phyloP scores from a whole-genome alignment of 2,329 filamentous ascomycete genomes.

The Paecilomyces formosus region DNA sequence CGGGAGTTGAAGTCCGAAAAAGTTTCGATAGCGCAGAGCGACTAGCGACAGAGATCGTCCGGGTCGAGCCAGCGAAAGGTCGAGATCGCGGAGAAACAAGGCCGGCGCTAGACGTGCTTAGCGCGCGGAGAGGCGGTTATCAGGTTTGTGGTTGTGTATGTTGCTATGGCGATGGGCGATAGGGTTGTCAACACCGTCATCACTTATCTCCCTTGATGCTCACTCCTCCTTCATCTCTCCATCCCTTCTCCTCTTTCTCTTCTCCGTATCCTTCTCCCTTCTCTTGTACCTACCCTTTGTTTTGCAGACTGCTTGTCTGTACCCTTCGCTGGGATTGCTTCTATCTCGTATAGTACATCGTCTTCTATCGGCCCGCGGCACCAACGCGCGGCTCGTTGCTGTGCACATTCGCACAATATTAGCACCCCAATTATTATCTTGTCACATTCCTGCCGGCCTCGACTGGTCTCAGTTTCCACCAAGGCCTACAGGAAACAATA shows the following conservation, averaged over 20 bases:
- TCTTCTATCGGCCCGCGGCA: neutral
- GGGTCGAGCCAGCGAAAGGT: neutral
- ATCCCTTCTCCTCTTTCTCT: conserved; percentile 9
- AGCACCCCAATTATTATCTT: neutral
- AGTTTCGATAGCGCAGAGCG: neutral
- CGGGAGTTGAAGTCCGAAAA: neutral
- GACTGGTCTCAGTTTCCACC: neutral
- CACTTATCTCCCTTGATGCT: conserved; percentile 12
- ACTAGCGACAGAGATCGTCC: neutral
- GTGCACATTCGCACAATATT: neutral
- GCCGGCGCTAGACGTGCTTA: neutral
- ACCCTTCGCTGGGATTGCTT: conserved; percentile 8
- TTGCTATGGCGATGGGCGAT: neutral
- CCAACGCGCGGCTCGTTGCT: neutral
- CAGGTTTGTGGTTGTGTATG: neutral
- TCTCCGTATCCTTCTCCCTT: conserved; percentile 6
- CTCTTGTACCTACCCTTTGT: conserved; percentile 7
- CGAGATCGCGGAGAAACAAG: neutral
- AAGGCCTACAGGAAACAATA: neutral
- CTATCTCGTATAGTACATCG: conserved; percentile 2
- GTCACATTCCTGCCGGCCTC: neutral
- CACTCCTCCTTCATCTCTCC: conserved; percentile 7
- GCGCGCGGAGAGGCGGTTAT: neutral
- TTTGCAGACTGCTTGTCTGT: conserved; percentile 8
- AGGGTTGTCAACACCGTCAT: conserved; percentile 20